phyloP scores from a whole-genome alignment of 148 eudicot species.

The Chenopodium formosanum region DNA sequence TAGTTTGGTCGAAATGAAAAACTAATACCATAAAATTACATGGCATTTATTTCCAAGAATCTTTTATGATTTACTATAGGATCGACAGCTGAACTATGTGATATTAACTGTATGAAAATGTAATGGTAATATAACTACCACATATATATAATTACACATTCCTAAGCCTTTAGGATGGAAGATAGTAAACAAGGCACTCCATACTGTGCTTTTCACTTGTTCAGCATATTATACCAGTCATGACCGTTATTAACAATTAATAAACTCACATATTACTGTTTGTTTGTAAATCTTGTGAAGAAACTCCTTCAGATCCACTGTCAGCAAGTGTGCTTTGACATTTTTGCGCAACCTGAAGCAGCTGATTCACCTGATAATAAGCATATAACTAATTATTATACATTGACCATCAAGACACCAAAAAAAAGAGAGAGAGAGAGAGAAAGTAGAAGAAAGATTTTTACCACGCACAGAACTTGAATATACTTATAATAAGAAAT shows the following conservation, averaged over 20 bases:
- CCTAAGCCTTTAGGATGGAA: not conserved
- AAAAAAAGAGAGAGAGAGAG: too few relatives aligned
- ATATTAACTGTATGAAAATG: not conserved
- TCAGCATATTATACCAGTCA: not conserved
- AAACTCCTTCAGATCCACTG: slow-evolving; percentile 74
- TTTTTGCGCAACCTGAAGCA: slow-evolving; percentile 92
- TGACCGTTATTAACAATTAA: not conserved
- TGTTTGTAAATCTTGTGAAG: slow-evolving; percentile 77
- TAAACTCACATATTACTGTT: slow-evolving; percentile 74
- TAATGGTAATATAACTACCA: not conserved
- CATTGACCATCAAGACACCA: not conserved
- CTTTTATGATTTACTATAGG: not conserved
- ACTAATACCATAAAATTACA: not conserved
- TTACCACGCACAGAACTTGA: too few relatives aligned
- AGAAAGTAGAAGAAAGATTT: too few relatives aligned
- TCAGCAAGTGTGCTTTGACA: slow-evolving; percentile 81
- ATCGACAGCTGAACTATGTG: not conserved
- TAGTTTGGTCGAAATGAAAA: not conserved
- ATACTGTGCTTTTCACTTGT: not conserved
- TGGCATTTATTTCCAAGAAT: not conserved
- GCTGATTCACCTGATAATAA: slow-evolving; percentile 73
- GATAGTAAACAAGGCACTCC: not conserved
- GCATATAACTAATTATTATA: slow-evolving; percentile 7
- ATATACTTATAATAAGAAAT: not conserved
- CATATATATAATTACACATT: not conserved